Conservation (phyloP, 2,329 filamentous ascomycete genomes). For the Hypoxylon sp. region DNA sequence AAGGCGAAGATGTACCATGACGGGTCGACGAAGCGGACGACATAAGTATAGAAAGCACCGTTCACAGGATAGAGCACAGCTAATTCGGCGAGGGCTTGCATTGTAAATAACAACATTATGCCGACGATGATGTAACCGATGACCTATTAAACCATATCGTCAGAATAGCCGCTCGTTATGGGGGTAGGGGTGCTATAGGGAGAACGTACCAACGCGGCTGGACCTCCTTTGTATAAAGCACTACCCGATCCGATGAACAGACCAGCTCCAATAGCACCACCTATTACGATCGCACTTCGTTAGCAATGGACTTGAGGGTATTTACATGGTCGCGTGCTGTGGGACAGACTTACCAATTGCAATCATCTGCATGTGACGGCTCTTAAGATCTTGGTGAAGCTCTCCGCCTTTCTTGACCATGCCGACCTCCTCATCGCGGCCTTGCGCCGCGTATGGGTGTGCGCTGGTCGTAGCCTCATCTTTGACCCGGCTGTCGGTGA, state of each 20-base stretch:
- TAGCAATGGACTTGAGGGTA: not conserved
- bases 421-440: constrained; percentile 49
- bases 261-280: constrained; percentile 61
- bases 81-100: constrained; percentile 68
- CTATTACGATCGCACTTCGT: constrained; percentile 35
- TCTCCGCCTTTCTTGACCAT: constrained; percentile 47
- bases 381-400: constrained; percentile 49
- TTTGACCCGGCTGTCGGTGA: constrained; percentile 38
- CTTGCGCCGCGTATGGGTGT: constrained; percentile 31
- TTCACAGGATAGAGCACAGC: constrained; percentile 68
- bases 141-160: constrained; percentile 39
- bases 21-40: constrained; percentile 68
- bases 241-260: constrained; percentile 74
- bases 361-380: constrained; percentile 58
- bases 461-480: constrained; percentile 34
- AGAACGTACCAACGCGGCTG: constrained; percentile 52
- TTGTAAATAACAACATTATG: constrained; percentile 65
- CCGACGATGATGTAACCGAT: constrained; percentile 65
- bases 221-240: constrained; percentile 69
- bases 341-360: constrained; percentile 50
- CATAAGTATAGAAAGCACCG: constrained; percentile 70
- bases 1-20: constrained; percentile 52
- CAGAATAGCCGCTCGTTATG: not conserved
- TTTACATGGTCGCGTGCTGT: not conserved
- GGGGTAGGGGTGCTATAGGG: not conserved